Evolutionary conservation across 306 rosid genomes (phyloP), one percentile per base, ranked within the genome.

Genomic region (Sophora flavescens): DNA sequence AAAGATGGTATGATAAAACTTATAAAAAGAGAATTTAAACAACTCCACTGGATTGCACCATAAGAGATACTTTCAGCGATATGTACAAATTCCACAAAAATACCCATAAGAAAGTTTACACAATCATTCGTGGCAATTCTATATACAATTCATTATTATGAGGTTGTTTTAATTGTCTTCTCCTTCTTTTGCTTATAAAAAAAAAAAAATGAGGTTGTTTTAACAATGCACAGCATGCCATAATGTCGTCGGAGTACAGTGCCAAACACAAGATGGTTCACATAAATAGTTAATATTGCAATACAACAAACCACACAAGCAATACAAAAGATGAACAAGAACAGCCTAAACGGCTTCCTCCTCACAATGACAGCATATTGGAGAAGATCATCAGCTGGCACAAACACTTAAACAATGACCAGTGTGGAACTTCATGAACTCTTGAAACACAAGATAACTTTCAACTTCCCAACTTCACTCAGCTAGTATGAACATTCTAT

Each of bases 301-400:
- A 73, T 15, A 17, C 68, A 39, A 61, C 72, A 76, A 75, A 60
- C 60, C 76, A 81, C 26, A 14, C 45, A 63, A 61, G n/a, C n/a
- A 53, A 79, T 13, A 5, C 16, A 15, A 75, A 76, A 69, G 48
- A 76, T 63, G 56, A 56, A 70, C 78, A 81, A 58, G 56, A 75
- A 51, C 64, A 51, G 32, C 73, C 41, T 74, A n/a, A 65, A 45
- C 8, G 38, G 70, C 79, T 58, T 38, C 65, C 70, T 64, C 73
- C 60, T 50, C 64, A 12, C 76, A 75, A 39, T 6, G 32, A 67
- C 51, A 45, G 39, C 75, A 38, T 36, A 50, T 56, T 58, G 63
- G 64, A 73, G 79, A 36, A 56, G 58, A 74, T 74, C 42, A 30
- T 16, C 67, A 50, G 36, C 74, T 42, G 18, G 68, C 72, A 68